Evolutionary conservation across 176 grass and related monocot genomes (phyloP).

Genomic region (Typha latifolia): DNA sequence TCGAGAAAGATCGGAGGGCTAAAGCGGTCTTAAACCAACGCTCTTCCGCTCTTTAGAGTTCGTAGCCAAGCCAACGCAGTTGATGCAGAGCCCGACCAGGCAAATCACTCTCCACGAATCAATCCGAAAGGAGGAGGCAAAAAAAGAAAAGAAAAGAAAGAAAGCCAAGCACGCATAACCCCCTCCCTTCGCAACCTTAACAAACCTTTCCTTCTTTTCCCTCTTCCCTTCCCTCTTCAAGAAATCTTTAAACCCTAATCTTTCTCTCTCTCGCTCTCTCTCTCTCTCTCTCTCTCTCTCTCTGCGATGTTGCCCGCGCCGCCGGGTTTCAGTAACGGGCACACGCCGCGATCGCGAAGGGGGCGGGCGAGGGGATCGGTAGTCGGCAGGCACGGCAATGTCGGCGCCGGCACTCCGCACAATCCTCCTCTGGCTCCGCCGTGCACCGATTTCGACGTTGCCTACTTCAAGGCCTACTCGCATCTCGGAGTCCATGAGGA

Average conservation of each 20-base stretch:
- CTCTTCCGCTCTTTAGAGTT: too few relatives aligned
- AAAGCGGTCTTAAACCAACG: too few relatives aligned
- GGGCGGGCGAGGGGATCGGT: slow-evolving; percentile 25
- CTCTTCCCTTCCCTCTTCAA: too few relatives aligned
- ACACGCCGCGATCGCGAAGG: slow-evolving; percentile 42
- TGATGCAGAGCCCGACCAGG: too few relatives aligned
- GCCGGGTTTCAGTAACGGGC: slow-evolving; percentile 38
- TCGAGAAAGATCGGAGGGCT: too few relatives aligned
- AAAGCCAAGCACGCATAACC: too few relatives aligned
- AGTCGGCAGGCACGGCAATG: neutral
- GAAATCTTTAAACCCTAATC: neutral
- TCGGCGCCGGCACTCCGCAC: neutral
- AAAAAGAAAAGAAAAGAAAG: too few relatives aligned
- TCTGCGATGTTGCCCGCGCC: slow-evolving; percentile 32
- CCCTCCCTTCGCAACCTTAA: too few relatives aligned
- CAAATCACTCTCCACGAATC: too few relatives aligned
- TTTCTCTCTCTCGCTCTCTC: neutral
- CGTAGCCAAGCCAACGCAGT: too few relatives aligned
- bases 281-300: slow-evolving; percentile 16
- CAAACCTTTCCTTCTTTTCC: too few relatives aligned
- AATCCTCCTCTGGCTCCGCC: slow-evolving; percentile 32
- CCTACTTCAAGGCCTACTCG: slow-evolving; percentile 92
- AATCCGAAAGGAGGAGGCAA: too few relatives aligned
- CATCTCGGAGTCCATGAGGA: slow-evolving; percentile 88
- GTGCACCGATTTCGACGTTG: slow-evolving; percentile 73